Conservation (phyloP, 352 stramenopile genomes). For the Globisporangium canariense region DNA sequence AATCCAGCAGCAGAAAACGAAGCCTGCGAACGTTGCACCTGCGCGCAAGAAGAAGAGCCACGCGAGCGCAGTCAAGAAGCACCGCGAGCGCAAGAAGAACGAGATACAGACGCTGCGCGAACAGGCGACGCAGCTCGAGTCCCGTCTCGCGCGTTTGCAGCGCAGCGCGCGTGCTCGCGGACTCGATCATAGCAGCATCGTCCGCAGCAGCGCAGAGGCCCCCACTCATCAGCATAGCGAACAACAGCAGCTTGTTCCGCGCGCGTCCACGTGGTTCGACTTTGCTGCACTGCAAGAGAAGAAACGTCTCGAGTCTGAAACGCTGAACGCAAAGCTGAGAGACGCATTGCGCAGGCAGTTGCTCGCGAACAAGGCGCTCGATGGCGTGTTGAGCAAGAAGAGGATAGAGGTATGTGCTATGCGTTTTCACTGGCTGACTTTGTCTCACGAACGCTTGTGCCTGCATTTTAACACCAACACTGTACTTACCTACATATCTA, state of each 20-base stretch:
- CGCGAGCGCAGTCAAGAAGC: not conserved
- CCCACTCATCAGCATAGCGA: not conserved
- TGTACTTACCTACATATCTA: not conserved
- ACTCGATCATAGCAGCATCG: not conserved
- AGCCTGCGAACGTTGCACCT: not conserved
- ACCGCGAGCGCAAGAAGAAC: constrained; percentile 8
- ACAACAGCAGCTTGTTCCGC: not conserved
- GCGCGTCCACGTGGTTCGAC: not conserved
- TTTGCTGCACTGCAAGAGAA: not conserved
- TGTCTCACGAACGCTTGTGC: too few species aligned
- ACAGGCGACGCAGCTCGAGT: not conserved
- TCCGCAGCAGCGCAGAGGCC: not conserved
- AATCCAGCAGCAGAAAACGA: not conserved
- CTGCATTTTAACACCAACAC: not conserved
- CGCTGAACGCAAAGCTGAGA: constrained; percentile 6
- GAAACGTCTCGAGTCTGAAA: constrained; percentile 2
- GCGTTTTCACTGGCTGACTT: too few species aligned
- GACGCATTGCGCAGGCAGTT: constrained; percentile 1
- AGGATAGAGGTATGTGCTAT: not conserved
- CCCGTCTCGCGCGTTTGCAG: not conserved
- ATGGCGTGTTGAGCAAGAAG: constrained; percentile 3
- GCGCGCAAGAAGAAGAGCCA: not conserved
- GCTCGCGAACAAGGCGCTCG: not conserved
- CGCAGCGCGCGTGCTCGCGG: not conserved
- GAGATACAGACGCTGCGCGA: constrained; percentile 5